Evolutionary conservation across 768 basidiomycete genomes (phyloP), one percentile per base, ranked within the genome.

Genomic region (Agrocybe chaxingu): DNA sequence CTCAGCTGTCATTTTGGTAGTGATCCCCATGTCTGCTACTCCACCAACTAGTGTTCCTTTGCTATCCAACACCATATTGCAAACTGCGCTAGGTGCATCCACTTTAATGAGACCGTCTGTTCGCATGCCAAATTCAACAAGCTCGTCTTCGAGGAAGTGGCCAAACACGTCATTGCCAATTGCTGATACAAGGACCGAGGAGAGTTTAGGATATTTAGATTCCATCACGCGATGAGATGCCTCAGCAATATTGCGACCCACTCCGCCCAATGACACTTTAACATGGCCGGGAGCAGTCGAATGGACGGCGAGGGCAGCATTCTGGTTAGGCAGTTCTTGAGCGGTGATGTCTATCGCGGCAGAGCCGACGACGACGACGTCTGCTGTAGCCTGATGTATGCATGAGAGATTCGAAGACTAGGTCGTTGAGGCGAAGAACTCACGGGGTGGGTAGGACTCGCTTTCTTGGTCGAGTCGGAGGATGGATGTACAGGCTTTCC

Each of bases 221-320:
- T 69, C 60, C 52, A 84, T 62, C 4, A 87, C 65, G 29, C 89
- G 81, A 63, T 90, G 84, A 5, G 92, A 79, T 1, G 93, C 91
- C 65, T 98, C 94, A 2, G 95, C 89, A 38, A 99, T 82, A 64
- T 99, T 99, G n/a, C 95, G 84, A 0, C 81, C 94, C 10, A 99
- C 96, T 29, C 96, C 96, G 1, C 96, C 96, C 4, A 90, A 70
- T 0, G 87, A 78, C 35, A 95, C 53, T 11, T 74, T 70, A 19
- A 98, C 81, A 9, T 64, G 71, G 8, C 97, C 97, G 0, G 93
- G 92, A 8, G 78, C 78, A 0, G 95, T 98, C 0, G 92, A 89
- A 49, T 83, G 75, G 9, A 45, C 54, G 7, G 62, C 64, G 13
- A 75, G 65, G n/a, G 71, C 64, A 32, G 75, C 57, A 31, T 69